These are phyloP conservation scores for Salix brachista DNA, from an alignment of 345 rosid genomes.

Conservation along the genomic window DNA sequence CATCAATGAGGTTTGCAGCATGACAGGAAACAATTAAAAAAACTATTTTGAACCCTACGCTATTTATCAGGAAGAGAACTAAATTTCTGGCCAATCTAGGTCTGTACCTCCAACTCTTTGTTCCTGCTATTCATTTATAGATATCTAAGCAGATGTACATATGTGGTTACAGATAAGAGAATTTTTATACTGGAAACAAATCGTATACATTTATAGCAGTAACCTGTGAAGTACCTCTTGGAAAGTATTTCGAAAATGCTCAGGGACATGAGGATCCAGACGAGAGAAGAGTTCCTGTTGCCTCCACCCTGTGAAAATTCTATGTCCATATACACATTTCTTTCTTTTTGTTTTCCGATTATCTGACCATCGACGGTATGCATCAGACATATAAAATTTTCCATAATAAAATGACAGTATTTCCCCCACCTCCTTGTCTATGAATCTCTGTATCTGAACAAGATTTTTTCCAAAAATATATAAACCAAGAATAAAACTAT, in stretches of 20 bases:
- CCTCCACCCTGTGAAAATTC: slow-evolving; percentile 70
- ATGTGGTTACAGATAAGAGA: not conserved
- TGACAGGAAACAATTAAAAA: not conserved
- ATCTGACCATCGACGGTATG: slow-evolving; percentile 53
- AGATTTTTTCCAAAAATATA: slow-evolving; percentile 58
- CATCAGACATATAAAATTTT: slow-evolving; percentile 46
- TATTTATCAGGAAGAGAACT: not conserved
- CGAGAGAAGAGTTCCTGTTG: slow-evolving; percentile 61
- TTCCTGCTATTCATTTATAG: not conserved
- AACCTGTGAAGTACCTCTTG: slow-evolving; percentile 36
- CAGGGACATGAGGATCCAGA: slow-evolving; percentile 44
- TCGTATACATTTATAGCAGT: not conserved
- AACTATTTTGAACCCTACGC: not conserved
- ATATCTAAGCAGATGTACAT: not conserved
- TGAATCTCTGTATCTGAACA: slow-evolving; percentile 39
- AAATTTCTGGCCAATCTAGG: not conserved
- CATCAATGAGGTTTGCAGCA: not conserved
- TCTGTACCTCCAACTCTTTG: not conserved
- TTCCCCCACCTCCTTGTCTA: slow-evolving; percentile 50
- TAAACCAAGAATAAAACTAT: slow-evolving; percentile 54
- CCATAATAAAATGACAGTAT: slow-evolving; percentile 56
- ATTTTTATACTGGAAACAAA: not conserved
- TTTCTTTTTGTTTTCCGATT: slow-evolving; percentile 42
- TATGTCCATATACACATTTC: slow-evolving; percentile 48
- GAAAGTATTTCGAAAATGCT: slow-evolving; percentile 32